A percentile compares a stretch with the other conserved stretches of the same genome.
These are phyloP conservation scores for Austroboletus olivaceoglutinosus DNA, from an alignment of 1,284 basidiomycete genomes.

Conservation along the genomic window DNA sequence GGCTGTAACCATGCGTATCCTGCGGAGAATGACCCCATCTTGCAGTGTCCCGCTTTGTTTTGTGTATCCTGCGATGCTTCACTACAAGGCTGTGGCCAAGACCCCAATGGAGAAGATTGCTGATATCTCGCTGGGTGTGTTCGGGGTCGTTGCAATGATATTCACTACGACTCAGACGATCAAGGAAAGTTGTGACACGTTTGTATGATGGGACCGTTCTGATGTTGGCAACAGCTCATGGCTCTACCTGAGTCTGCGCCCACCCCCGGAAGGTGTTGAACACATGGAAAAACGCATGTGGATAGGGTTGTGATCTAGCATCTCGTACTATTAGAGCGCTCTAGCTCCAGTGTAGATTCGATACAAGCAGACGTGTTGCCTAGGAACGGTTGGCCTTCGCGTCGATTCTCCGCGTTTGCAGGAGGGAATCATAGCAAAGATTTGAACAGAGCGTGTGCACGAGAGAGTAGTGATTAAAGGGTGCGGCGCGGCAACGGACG, in stretches of 20 bases:
- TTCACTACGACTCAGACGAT: constrained; percentile 87
- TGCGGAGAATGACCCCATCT: constrained; percentile 9
- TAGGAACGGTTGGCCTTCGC: constrained; percentile 12
- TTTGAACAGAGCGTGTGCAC: too few relatives aligned
- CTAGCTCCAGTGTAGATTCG: constrained; percentile 5
- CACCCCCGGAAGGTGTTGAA: constrained; percentile 23
- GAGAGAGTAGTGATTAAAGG: neutral
- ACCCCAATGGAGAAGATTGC: constrained; percentile 67
- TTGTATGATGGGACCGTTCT: constrained; percentile 9
- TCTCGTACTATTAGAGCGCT: constrained; percentile 12
- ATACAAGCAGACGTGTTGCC: constrained; percentile 17
- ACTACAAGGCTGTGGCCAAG: constrained; percentile 84
- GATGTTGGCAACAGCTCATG: constrained; percentile 28
- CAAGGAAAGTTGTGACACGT: constrained; percentile 40
- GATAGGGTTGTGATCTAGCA: neutral
- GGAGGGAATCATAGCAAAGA: too few relatives aligned
- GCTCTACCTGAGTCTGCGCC: constrained; percentile 13
- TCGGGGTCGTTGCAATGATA: constrained; percentile 78
- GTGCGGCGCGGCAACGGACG: constrained; percentile 25
- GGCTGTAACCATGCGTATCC: constrained; percentile 5
- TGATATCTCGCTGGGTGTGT: constrained; percentile 79
- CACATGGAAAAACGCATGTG: neutral
- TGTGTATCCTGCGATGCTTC: constrained; percentile 92
- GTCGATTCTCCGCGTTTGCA: constrained; percentile 23
- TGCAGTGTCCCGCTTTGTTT: constrained; percentile 88